Base-by-base conservation (phyloP, 2,329 filamentous ascomycete genomes). In the Alternaria triticimaculans region DNA sequence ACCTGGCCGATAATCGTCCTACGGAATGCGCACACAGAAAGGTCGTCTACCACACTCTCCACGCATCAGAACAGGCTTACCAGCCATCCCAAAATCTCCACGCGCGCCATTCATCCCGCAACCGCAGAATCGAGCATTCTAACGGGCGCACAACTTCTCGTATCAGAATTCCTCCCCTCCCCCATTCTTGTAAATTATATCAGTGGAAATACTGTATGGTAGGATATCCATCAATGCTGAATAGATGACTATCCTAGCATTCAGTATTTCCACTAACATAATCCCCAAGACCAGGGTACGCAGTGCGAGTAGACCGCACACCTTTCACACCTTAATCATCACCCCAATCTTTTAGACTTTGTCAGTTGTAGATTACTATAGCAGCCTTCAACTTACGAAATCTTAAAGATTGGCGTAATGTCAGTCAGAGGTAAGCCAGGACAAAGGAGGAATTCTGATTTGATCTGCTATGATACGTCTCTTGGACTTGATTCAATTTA, bases 1-100 rank as follows among this genome's bases (percentile, higher is more conserved):
- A 30, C 28, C 5, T 30, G 5, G n/a, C 18, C 3, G 9, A 41
- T 37, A 0, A 0, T 18, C 18, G 2, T 18, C 3, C n/a, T 0
- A 0, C 0, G 37, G 1, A 0, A 18, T 41, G 15, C 37, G 37
- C 37, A 18, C 15, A 41, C 33, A 8, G 10, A 9, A 41, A 37
- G 14, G 14, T 4, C 1, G 8, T 41, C 33, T 41, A n/a, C 15
- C 7, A n/a, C 4, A n/a, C 33, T 41, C 37, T 41, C 9, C 25
- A 25, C 25, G 8, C 25, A 9, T 25, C 25, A 3, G 33, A 18
- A 41, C 8, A 0, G 15, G 37, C 8, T 0, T 41, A 1, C 1
- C 15, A 6, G n/a, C 37, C 37, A 18, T n/a, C 37, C 11, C 15
- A 41, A 41, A 18, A 10, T 7, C 33, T 3, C 37, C 37, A 18